Evolutionary conservation across 768 basidiomycete genomes (phyloP), one percentile per base, ranked within the genome.

Genomic region (Crassisporium funariophilum): DNA sequence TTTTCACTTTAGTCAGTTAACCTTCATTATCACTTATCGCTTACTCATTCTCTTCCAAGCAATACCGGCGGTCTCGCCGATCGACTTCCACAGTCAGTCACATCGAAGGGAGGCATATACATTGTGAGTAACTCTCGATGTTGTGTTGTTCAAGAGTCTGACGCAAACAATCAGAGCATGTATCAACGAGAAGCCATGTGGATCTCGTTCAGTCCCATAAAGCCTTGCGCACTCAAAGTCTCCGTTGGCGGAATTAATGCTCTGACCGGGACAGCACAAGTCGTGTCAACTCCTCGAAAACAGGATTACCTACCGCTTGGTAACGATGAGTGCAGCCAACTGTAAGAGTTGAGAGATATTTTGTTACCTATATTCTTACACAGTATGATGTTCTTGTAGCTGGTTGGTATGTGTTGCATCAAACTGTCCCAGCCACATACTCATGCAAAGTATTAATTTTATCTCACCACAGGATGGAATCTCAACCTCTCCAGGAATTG

Each of bases 141-240:
- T 19, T 4, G 16, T 17, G n/a, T 36, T 5, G 11, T 11, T 27
- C 15, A 21, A 31, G 23, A 22, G 17, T 10, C 21, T 41, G 34
- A 23, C 25, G 4, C 15, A 11, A 20, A 19, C 37, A n/a, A n/a
- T n/a, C 39, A 60, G 59, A 46, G 51, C 31, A 61, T 61, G 61
- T 58, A 60, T 41, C 56, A 64, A 47, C 56, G 61, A 4, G 60
- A 66, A 47, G 64, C 63, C 0, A 58, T 64, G 60, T 63, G 64
- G 63, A 61, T 66, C 40, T 54, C 47, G 6, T 66, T 64, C 37
- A n/a, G 19, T 7, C 29, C 20, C 3, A 37, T 40, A 27, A 15
- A 20, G 0, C 23, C 25, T 16, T 35, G 24, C 19, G 63, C 64
- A 1, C 57, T 66, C 25, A 63, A 64, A 46, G 47, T 64, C 16